Conservation (phyloP, 176 grass and related monocot species). For the Bolboschoenus planiculmis region DNA sequence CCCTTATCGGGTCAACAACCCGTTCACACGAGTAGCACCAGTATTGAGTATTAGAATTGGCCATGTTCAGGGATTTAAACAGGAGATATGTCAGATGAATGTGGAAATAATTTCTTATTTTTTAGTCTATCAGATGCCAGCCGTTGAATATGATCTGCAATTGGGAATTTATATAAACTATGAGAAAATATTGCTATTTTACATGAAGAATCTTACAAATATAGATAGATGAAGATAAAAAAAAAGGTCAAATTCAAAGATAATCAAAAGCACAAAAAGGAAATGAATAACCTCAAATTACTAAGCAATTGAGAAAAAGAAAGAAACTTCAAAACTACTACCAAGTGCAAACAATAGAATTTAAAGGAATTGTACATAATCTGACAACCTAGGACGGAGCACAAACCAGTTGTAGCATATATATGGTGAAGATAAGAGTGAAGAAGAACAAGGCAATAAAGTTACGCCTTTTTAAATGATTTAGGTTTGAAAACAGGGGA, state of each 20-base stretch:
- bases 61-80: conserved; percentile 3
- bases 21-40: conserved; percentile 77
- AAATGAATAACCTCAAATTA: neutral
- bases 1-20: conserved; percentile 42
- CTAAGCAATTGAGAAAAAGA: neutral
- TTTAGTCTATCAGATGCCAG: neutral
- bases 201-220: neutral
- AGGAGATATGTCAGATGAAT: neutral
- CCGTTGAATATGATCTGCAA: conserved; percentile 4
- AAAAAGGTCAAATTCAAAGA: neutral
- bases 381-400: neutral
- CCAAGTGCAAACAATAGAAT: neutral
- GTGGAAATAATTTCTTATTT: neutral
- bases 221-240: neutral
- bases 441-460: neutral
- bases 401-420: neutral
- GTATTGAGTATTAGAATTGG: conserved; percentile 34
- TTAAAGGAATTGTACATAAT: neutral
- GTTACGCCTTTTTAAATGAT: neutral
- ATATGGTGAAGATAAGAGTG: neutral
- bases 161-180: neutral
- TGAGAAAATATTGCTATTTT: neutral
- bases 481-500: neutral
- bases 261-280: neutral
- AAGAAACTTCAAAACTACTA: neutral